Conservation (phyloP, 2,329 filamentous ascomycete genomes). For the Colletotrichum scovillei region DNA sequence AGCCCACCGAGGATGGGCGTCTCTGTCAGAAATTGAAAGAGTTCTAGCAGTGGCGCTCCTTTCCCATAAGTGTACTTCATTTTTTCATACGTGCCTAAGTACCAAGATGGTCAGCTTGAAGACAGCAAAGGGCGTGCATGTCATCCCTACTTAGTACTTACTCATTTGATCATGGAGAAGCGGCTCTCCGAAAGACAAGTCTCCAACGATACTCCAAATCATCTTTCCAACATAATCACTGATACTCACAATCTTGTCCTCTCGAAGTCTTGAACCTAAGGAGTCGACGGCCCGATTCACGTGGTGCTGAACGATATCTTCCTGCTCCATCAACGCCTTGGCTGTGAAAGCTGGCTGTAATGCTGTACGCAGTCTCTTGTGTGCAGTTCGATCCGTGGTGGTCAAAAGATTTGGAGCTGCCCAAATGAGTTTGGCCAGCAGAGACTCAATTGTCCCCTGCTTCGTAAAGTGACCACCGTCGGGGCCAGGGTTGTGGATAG, state of each 20-base stretch:
- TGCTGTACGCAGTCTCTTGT: constrained; percentile 9
- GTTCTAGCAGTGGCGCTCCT: constrained; percentile 7
- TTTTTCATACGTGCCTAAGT: constrained; percentile 11
- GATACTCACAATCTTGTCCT: not conserved
- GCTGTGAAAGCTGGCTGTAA: constrained; percentile 22
- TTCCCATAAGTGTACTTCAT: not conserved
- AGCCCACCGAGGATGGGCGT: constrained; percentile 10
- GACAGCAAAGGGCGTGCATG: not conserved
- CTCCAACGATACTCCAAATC: constrained; percentile 22
- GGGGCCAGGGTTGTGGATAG: constrained; percentile 11
- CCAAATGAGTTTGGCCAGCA: constrained; percentile 13
- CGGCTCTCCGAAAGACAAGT: constrained; percentile 19
- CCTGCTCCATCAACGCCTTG: constrained; percentile 23
- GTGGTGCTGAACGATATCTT: constrained; percentile 21
- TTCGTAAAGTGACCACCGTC: constrained; percentile 19
- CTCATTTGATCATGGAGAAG: constrained; percentile 27
- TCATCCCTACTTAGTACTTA: not conserved
- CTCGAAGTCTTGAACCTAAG: not conserved
- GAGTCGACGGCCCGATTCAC: not conserved
- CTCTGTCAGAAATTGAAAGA: constrained; percentile 18
- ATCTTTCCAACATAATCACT: constrained; percentile 10
- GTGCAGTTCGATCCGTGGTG: not conserved
- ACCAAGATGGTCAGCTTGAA: not conserved
- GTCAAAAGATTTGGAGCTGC: constrained; percentile 20
- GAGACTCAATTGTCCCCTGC: constrained; percentile 6